Base-by-base conservation (phyloP, 116 monocot species). In the Phalaenopsis hybrid region DNA sequence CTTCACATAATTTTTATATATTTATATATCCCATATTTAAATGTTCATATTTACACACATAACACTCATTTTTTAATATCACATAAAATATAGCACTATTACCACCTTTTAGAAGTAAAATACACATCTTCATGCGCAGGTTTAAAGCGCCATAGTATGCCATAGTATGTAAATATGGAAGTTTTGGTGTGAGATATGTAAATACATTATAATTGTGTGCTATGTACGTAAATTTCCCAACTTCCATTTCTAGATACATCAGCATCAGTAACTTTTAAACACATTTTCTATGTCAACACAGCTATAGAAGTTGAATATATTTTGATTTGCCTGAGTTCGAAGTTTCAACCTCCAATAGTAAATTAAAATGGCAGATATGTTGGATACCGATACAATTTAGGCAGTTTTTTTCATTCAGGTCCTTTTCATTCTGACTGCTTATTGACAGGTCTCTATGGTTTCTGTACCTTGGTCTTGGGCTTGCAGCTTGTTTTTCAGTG, bases 401-500 rank as follows among this genome's bases (percentile, higher is more conserved):
- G 46, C 6, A n/a, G 75, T 13, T 46, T 18, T 37, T 75, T 75
- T 45, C 6, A 6, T 46, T 21, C 46, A 45, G 73, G 45, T 90
- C 89, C 89, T 87, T 89, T 90, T 92, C 83, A 90, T 90, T 89
- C 83, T 92, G 80, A 83, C 81, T 89, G 86, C 88, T 81, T 87
- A 93, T 93, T 93, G 90, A 95, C 93, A 93, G 88, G 88, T 90
- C 78, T 83, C 84, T 46, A 75, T 81, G 75, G 88, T 88, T 80
- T 91, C 88, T 92, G 79, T 86, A 79, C 85, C 91, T 86, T 73
- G 73, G 91, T 81, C 84, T 88, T 89, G 89, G 50, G 79, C 83
- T 84, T 93, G 90, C 97, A 97, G 97, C 94, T 97, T 88, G 82
- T 97, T 83, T 77, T 94, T 69, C 92, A 97, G 84, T 97, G 90